phyloP scores from a whole-genome alignment of 495 filamentous ascomycete species.

The Aspergillus panamensis region DNA sequence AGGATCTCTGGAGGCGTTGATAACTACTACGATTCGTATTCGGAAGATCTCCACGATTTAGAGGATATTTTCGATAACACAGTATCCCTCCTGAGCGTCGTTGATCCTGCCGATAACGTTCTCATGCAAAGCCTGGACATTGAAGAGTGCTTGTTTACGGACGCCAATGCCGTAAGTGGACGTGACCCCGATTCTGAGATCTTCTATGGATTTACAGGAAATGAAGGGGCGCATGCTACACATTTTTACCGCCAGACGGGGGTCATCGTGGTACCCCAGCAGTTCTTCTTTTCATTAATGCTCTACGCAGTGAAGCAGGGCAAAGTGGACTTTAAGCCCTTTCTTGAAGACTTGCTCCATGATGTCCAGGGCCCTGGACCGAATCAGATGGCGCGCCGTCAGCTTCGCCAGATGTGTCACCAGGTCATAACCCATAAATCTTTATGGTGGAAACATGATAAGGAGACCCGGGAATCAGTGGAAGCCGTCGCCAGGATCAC shows the following conservation, averaged over 20 bases:
- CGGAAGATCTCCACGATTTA: background rate
- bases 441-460: background rate
- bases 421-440: background rate
- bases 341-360: background rate
- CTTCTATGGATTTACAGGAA: background rate
- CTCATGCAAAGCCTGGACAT: background rate
- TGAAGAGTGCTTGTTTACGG: background rate
- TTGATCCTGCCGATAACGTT: background rate
- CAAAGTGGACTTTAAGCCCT: background rate
- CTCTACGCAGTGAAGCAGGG: background rate
- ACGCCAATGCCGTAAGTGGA: background rate
- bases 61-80: background rate
- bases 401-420: background rate
- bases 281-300: background rate
- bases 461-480: background rate
- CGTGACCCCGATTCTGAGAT: background rate
- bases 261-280: background rate
- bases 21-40: background rate
- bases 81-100: background rate
- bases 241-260: background rate
- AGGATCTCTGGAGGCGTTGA: conserved; percentile 5
- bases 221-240: background rate
- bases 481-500: background rate
- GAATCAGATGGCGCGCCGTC: background rate
- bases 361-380: background rate